These are phyloP conservation scores for Rhododendron simsii DNA, from an alignment of 148 eudicot genomes.

Conservation along the genomic window DNA sequence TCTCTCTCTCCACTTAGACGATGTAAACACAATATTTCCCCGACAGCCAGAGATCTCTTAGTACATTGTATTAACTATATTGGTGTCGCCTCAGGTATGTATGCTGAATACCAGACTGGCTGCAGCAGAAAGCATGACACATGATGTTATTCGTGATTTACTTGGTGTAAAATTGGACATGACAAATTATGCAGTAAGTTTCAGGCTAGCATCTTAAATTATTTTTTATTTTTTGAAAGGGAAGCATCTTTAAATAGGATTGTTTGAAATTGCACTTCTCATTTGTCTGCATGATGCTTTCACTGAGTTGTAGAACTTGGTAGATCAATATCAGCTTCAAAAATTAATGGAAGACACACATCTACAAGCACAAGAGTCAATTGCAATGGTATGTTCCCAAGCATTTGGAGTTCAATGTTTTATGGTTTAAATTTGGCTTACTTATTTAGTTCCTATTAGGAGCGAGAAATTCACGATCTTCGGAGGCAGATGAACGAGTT, in stretches of 20 bases:
- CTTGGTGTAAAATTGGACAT: conserved; percentile 66
- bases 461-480: conserved; percentile 44
- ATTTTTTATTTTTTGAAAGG: no score
- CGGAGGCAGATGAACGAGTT: conserved; percentile 36
- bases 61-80: background rate
- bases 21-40: background rate
- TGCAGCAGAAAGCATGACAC: conserved; percentile 73
- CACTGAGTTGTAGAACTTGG: conserved; percentile 33
- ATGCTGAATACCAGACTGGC: conserved; percentile 54
- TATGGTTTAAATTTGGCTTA: conserved; percentile 4
- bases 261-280: conserved; percentile 3
- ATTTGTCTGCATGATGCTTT: background rate
- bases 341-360: conserved; percentile 52
- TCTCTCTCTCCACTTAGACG: background rate
- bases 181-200: conserved; percentile 61
- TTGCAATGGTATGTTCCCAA: conserved; percentile 31
- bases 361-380: conserved; percentile 30
- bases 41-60: background rate
- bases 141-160: conserved; percentile 72
- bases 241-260: background rate
- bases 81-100: conserved; percentile 35
- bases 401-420: background rate
- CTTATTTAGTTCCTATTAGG: conserved; percentile 28
- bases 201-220: background rate
- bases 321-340: conserved; percentile 52